Conservation (phyloP, 352 stramenopile species). For the Paralagenidium karlingii region DNA sequence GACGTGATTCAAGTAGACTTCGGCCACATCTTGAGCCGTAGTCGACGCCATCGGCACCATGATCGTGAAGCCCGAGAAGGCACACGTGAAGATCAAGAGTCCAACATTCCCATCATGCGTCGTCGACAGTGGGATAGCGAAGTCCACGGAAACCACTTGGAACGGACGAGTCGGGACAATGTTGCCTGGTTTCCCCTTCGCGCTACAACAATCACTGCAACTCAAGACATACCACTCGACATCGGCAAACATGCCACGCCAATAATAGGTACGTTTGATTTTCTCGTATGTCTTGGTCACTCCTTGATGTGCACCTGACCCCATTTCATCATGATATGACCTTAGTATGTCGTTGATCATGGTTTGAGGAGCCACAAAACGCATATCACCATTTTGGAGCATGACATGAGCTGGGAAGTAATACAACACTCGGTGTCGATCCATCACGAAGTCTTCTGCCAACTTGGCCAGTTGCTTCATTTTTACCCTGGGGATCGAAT, state of each 20-base stretch:
- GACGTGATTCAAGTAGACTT: slow-evolving; percentile 12
- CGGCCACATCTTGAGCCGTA: slow-evolving; percentile 6
- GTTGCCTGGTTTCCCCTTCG: slow-evolving; percentile 2
- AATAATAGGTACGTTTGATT: slow-evolving; percentile 3
- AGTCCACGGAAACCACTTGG: slow-evolving; percentile 7
- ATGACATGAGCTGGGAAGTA: too few relatives aligned
- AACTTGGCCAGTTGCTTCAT: too few relatives aligned
- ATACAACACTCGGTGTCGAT: too few relatives aligned
- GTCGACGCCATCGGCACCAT: slow-evolving; percentile 6
- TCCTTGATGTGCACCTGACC: slow-evolving; percentile 3
- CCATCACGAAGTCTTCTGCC: too few relatives aligned
- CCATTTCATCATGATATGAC: too few relatives aligned
- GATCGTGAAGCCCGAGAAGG: slow-evolving; percentile 12
- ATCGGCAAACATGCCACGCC: slow-evolving; percentile 4
- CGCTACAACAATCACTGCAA: slow-evolving; percentile 5
- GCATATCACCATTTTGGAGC: too few relatives aligned
- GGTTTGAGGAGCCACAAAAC: too few relatives aligned
- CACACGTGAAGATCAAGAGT: slow-evolving; percentile 12
- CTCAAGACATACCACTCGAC: neutral
- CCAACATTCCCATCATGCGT: neutral
- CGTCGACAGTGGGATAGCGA: slow-evolving; percentile 1
- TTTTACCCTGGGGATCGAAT: too few relatives aligned
- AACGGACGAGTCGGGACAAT: neutral
- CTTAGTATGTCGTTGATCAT: too few relatives aligned
- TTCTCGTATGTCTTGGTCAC: slow-evolving; percentile 5